Evolutionary conservation across 106 monocot species (phyloP).

Genomic region (Xerophyta viscosa): DNA sequence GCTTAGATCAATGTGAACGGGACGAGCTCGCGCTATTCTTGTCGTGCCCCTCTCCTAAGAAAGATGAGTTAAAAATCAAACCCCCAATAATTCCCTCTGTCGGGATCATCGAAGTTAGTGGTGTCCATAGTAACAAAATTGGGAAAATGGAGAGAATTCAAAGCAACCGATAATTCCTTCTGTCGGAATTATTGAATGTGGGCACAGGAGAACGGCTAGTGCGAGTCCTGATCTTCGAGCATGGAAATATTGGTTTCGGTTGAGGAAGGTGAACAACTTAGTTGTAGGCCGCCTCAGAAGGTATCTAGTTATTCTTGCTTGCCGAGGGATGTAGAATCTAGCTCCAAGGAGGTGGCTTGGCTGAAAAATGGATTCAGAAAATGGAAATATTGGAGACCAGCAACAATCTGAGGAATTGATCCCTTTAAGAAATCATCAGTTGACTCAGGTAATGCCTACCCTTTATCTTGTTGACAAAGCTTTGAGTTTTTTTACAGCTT

Average conservation of each 20-base stretch:
- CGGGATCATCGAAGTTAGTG: not conserved
- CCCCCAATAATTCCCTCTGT: not conserved
- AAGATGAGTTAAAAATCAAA: slow-evolving; percentile 4
- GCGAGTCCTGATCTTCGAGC: no score
- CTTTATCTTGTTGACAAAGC: not conserved
- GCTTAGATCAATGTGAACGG: slow-evolving; percentile 34
- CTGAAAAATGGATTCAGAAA: slow-evolving; percentile 56
- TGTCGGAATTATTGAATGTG: not conserved
- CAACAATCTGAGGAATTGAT: slow-evolving; percentile 25
- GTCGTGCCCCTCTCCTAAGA: slow-evolving; percentile 9
- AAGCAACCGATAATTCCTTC: not conserved
- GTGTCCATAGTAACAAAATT: not conserved
- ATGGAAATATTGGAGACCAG: slow-evolving; percentile 37
- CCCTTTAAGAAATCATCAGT: slow-evolving; percentile 33
- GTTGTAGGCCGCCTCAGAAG: slow-evolving; percentile 23
- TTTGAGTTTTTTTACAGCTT: not conserved
- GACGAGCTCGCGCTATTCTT: slow-evolving; percentile 50
- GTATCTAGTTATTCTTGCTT: slow-evolving; percentile 39
- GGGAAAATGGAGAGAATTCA: not conserved
- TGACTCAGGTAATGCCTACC: slow-evolving; percentile 37
- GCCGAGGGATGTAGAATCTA: slow-evolving; percentile 26
- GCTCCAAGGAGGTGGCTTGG: slow-evolving; percentile 36
- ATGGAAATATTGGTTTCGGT: no score
- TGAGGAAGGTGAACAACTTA: slow-evolving; percentile 16
- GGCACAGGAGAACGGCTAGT: no score